These are phyloP conservation scores for Fonsecaea erecta DNA, from an alignment of 2,329 filamentous ascomycete species.

Conservation along the genomic window DNA sequence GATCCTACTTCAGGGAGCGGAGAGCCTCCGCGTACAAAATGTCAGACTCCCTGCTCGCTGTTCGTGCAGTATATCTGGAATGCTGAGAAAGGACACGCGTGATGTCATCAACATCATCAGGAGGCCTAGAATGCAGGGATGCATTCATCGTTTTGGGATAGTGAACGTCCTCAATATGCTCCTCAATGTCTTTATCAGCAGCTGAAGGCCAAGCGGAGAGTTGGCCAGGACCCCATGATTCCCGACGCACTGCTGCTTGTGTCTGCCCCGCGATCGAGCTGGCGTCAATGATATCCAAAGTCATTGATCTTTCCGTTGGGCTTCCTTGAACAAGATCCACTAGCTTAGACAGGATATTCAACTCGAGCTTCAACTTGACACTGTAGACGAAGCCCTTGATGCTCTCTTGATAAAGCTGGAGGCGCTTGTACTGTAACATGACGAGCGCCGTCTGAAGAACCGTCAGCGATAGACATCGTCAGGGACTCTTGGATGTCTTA, in stretches of 20 bases:
- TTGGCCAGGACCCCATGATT: neutral
- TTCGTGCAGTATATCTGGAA: constrained; percentile 4
- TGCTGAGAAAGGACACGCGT: constrained; percentile 6
- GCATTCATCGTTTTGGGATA: neutral
- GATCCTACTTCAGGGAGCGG: constrained; percentile 73
- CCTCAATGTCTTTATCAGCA: neutral
- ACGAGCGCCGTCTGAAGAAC: constrained; percentile 44
- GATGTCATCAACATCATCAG: constrained; percentile 3
- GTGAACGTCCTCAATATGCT: constrained; percentile 9
- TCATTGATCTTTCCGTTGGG: constrained; percentile 22
- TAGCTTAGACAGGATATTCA: constrained; percentile 53
- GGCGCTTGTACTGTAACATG: constrained; percentile 49
- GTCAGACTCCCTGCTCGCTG: constrained; percentile 16
- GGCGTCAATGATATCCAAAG: constrained; percentile 22
- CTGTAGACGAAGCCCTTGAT: constrained; percentile 55
- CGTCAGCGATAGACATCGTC: constrained; percentile 6
- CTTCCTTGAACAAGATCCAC: constrained; percentile 44
- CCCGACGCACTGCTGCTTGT: constrained; percentile 11
- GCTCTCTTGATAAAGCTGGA: constrained; percentile 53
- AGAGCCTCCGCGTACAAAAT: constrained; percentile 25
- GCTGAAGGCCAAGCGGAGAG: neutral
- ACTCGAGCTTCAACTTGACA: constrained; percentile 56
- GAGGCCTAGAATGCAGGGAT: neutral
- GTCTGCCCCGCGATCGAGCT: constrained; percentile 15
- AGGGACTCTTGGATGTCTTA: constrained; percentile 7